Percentiles rank a stretch among this genome's conserved stretches.
Evolutionary conservation across 148 eudicot species (phyloP).

Genomic region (Rhododendron molle): DNA sequence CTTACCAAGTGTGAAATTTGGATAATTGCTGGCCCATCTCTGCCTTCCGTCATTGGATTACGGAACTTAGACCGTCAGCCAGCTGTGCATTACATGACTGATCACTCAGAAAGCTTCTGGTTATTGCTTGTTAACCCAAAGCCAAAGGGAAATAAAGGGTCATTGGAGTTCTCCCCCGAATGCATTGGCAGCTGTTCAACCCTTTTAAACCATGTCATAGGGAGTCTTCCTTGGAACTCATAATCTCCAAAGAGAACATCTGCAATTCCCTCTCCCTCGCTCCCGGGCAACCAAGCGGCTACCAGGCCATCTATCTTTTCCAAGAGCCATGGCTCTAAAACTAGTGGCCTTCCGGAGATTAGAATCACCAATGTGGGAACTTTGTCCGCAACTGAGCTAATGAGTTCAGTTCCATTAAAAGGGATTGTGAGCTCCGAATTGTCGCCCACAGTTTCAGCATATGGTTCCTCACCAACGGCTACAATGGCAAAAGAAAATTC

Average conservation of each 20-base stretch:
- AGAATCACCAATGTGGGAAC: conserved; percentile 74
- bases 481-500: conserved; percentile 72
- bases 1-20: neutral
- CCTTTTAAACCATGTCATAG: conserved; percentile 74
- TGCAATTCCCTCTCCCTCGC: conserved; percentile 74
- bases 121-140: conserved; percentile 65
- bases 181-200: conserved; percentile 74
- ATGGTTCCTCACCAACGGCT: conserved; percentile 80
- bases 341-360: conserved; percentile 85
- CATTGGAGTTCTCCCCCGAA: conserved; percentile 38
- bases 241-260: conserved; percentile 85
- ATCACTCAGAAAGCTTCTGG: conserved; percentile 15
- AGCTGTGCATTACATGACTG: neutral
- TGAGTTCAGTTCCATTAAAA: conserved; percentile 54
- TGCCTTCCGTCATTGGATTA: neutral
- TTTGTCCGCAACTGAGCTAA: conserved; percentile 52
- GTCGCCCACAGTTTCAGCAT: conserved; percentile 77
- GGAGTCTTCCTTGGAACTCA: conserved; percentile 72
- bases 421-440: conserved; percentile 66
- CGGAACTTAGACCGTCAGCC: conserved; percentile 23
- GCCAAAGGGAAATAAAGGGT: conserved; percentile 73
- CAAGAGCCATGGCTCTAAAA: conserved; percentile 57
- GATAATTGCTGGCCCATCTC: conserved; percentile 9
- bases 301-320: conserved; percentile 71
- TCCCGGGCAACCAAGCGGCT: conserved; percentile 96